Evolutionary conservation across 192 early-diverging fungal genomes (phyloP).

Genomic region (Gonapodya prolifera): DNA sequence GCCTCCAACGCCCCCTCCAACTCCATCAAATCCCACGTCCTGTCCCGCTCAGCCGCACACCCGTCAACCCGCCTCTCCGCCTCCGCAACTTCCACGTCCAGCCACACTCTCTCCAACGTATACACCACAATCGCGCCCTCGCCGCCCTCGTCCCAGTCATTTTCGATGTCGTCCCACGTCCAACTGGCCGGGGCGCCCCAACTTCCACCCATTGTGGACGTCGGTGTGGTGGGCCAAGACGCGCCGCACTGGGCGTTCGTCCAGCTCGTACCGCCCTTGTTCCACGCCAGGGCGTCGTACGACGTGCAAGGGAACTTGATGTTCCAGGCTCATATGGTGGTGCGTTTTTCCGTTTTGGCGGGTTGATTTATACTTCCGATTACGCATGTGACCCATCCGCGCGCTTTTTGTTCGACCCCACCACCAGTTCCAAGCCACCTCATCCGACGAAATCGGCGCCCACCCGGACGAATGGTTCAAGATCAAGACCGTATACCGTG

Average conservation of each 20-base stretch:
- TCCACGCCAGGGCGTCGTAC: not conserved
- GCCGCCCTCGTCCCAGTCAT: not conserved
- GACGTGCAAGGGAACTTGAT: not conserved
- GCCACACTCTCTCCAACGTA: not conserved
- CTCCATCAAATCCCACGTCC: too few species aligned
- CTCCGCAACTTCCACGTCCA: not conserved
- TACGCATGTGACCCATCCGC: not conserved
- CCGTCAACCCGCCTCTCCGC: not conserved
- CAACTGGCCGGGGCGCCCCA: not conserved
- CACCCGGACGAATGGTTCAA: not conserved
- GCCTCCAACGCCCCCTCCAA: too few species aligned
- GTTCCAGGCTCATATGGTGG: not conserved
- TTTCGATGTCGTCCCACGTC: not conserved
- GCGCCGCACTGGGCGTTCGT: not conserved
- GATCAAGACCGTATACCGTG: not conserved
- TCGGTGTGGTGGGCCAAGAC: not conserved
- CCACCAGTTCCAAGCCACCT: not conserved
- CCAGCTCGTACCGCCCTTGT: not conserved
- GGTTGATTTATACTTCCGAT: not conserved
- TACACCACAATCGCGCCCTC: not conserved
- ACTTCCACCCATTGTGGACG: not conserved
- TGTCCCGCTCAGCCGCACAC: not conserved
- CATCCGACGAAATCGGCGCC: not conserved
- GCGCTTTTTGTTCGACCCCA: not conserved
- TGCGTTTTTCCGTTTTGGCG: not conserved